Evolutionary conservation across 495 filamentous ascomycete species (phyloP).

Genomic region (Penicillium bovifimosum): DNA sequence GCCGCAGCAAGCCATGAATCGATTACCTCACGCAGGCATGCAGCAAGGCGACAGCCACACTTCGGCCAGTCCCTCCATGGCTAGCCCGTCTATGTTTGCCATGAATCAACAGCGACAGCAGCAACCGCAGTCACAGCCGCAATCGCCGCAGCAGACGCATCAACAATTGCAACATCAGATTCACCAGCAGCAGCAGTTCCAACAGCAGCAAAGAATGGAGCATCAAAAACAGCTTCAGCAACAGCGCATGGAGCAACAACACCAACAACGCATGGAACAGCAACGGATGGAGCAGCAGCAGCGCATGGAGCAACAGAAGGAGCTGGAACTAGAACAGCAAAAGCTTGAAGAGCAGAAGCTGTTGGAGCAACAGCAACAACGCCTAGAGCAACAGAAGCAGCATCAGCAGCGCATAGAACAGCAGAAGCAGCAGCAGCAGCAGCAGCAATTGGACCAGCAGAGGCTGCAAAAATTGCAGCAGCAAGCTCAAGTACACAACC

Average conservation of each 20-base stretch:
- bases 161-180: constrained; percentile 28
- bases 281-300: constrained; percentile 18
- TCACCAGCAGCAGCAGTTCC: constrained; percentile 18
- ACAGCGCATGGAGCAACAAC: constrained; percentile 4
- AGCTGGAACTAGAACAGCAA: constrained; percentile 11
- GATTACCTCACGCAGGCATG: constrained; percentile 25
- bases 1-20: constrained; percentile 35
- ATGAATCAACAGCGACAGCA: constrained; percentile 26
- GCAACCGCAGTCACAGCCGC: constrained; percentile 26
- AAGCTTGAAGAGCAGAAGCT: constrained; percentile 17
- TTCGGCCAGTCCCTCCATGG: constrained; percentile 24
- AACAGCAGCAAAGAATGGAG: constrained; percentile 23
- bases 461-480: constrained; percentile 24
- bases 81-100: constrained; percentile 25
- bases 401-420: constrained; percentile 1
- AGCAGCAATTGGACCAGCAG: constrained; percentile 20
- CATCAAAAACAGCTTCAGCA: constrained; percentile 13
- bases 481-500: constrained; percentile 20
- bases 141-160: constrained; percentile 30
- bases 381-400: constrained; percentile 16
- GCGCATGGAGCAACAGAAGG: constrained; percentile 15
- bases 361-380: constrained; percentile 19
- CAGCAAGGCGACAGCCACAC: constrained; percentile 31
- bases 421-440: constrained; percentile 15
- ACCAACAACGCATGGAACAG: constrained; percentile 9